Base-by-base conservation (phyloP, 2,329 filamentous ascomycete species). In the Fusarium drepaniforme region DNA sequence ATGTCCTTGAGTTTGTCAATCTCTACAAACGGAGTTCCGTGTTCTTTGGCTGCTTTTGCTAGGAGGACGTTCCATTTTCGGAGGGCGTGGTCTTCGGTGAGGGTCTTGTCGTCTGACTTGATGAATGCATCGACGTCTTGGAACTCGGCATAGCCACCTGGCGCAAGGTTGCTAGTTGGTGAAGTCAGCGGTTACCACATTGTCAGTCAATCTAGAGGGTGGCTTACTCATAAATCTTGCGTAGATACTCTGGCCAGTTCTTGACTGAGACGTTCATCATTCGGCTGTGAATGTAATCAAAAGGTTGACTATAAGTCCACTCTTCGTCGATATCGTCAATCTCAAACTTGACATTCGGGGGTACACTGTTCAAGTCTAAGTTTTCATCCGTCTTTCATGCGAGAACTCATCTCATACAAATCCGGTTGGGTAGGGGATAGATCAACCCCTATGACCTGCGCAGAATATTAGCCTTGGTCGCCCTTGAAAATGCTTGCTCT, bases 241-340 rank as follows among this genome's bases (percentile, higher is more conserved):
- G 49, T 7, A 53, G 12, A 8, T 30, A 53, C 25, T n/a, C 16
- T 4, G 49, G 49, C 49, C 49, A 53, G 7, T 30, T 30, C 49
- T 53, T 53, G 25, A 53, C 49, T 2, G 49, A 53, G 25, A 30
- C 49, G 18, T 53, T 53, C 49, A 53, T 53, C 49, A 53, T 53
- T 53, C 49, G 25, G 25, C 49, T 53, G 28, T 53, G 49, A n/a
- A 53, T 53, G 18, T 53, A 53, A 12, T 53, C 25, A 33, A 53
- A 53, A 30, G 49, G 49, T 6, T 30, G 25, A n/a, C 18, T 4
- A n/a, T 53, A 53, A 18, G 49, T 53, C 49, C 49, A 53, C 16
- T 53, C 28, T n/a, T 53, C 49, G 11, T 53, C 49, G 4, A 53
- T 53, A 3, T 53, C 49, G 18, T 53, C 49, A 2, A 53, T 53